These are phyloP conservation scores for Synchytrium microbalum DNA, from an alignment of 371 early-diverging fungal genomes.

Conservation along the genomic window DNA sequence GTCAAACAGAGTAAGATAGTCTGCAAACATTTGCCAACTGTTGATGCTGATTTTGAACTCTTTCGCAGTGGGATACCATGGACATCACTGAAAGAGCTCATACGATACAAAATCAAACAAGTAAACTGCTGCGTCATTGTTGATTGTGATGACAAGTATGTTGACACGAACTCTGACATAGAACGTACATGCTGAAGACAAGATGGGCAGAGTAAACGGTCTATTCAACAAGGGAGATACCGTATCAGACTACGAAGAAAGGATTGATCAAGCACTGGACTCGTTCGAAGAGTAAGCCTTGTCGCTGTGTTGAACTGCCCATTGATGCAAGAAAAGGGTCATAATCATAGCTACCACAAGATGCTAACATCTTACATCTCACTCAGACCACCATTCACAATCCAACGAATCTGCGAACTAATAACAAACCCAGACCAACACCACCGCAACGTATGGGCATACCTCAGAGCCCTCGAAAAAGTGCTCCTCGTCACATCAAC, in stretches of 20 bases:
- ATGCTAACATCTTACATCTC: no score
- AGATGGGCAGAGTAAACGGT: background rate
- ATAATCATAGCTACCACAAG: no score
- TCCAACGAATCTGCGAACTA: conserved; percentile 29
- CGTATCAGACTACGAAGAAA: background rate
- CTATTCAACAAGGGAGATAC: conserved; percentile 6
- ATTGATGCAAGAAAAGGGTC: no score
- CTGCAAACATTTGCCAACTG: background rate
- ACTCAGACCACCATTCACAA: conserved; percentile 25
- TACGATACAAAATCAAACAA: conserved; percentile 4
- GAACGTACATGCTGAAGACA: background rate
- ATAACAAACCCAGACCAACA: conserved; percentile 16
- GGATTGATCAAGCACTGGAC: conserved; percentile 11
- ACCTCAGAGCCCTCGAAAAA: conserved; percentile 29
- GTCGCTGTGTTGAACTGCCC: no score
- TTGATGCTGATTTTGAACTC: no score
- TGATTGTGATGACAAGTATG: no score
- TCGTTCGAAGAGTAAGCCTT: conserved; percentile 1
- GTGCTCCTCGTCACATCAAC: conserved; percentile 16
- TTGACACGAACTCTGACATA: background rate
- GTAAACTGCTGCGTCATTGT: no score
- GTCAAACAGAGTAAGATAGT: background rate
- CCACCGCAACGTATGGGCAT: conserved; percentile 18
- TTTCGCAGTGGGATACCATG: conserved; percentile 8
- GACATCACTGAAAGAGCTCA: conserved; percentile 9